Percentiles rank a stretch among this genome's conserved stretches.
These are phyloP conservation scores for Aspergillus sp. DNA, from an alignment of 2,329 filamentous ascomycete genomes.

Conservation along the genomic window DNA sequence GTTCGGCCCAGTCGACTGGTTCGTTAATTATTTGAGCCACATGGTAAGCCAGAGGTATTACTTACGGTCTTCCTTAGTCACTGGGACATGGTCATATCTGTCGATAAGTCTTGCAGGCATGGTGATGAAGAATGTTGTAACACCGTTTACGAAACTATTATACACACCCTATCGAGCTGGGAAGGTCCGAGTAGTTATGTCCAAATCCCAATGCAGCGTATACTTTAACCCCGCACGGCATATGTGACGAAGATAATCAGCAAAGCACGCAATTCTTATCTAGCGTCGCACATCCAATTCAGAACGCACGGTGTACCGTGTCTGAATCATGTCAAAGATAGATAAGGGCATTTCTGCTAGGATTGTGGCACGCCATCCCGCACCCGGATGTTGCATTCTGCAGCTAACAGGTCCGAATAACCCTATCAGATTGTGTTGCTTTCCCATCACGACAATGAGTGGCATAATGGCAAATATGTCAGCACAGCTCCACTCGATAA, in stretches of 20 bases:
- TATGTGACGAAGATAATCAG: constrained; percentile 7
- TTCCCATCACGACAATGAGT: constrained; percentile 22
- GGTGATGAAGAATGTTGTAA: not conserved
- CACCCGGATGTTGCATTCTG: constrained; percentile 14
- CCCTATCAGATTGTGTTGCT: not conserved
- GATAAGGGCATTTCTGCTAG: constrained; percentile 4
- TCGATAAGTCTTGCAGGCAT: constrained; percentile 38
- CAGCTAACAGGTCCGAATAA: constrained; percentile 9
- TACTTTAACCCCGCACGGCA: constrained; percentile 18
- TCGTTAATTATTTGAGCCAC: constrained; percentile 8
- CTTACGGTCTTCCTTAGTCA: constrained; percentile 47
- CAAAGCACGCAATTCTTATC: constrained; percentile 29
- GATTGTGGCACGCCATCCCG: constrained; percentile 27
- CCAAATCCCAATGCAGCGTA: not conserved
- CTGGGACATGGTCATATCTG: constrained; percentile 49
- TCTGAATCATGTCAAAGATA: constrained; percentile 8
- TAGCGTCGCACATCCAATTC: not conserved
- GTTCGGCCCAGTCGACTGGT: constrained; percentile 54
- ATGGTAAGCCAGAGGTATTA: not conserved
- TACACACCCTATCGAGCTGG: not conserved
- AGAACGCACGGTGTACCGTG: no score
- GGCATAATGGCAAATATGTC: constrained; percentile 19
- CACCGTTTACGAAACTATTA: not conserved
- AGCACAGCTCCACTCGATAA: not conserved
- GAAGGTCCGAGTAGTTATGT: not conserved